A percentile compares a stretch with the other conserved stretches of the same genome.
These are phyloP conservation scores for Termitomyces sp. DNA, from an alignment of 768 basidiomycete genomes.

Conservation along the genomic window DNA sequence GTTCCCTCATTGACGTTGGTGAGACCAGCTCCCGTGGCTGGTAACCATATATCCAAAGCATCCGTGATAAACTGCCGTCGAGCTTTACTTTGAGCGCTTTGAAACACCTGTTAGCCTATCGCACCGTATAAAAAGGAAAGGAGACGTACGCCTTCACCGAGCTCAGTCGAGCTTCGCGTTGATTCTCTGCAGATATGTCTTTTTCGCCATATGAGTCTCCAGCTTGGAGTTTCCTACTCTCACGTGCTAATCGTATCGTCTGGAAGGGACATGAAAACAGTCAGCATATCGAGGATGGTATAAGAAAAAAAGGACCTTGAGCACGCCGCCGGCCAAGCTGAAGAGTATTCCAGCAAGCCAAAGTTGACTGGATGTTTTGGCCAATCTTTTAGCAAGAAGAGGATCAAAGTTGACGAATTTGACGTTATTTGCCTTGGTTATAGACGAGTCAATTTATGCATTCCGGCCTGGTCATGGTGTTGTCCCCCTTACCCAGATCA, in stretches of 20 bases:
- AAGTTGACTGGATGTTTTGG: constrained; percentile 70
- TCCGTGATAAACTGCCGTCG: constrained; percentile 84
- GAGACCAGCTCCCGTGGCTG: constrained; percentile 75
- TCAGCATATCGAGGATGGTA: not conserved
- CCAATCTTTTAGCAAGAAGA: constrained; percentile 53
- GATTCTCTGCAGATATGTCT: constrained; percentile 59
- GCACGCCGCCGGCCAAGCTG: constrained; percentile 62
- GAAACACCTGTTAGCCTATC: not conserved
- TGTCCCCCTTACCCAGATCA: constrained; percentile 69
- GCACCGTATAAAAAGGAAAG: not conserved
- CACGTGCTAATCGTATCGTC: constrained; percentile 58
- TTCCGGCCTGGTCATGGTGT: not conserved
- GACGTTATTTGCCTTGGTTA: constrained; percentile 53
- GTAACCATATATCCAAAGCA: constrained; percentile 83
- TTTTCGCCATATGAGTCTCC: constrained; percentile 54
- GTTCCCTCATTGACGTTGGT: constrained; percentile 79
- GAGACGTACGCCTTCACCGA: constrained; percentile 46
- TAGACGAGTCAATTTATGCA: not conserved
- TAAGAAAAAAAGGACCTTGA: constrained; percentile 49
- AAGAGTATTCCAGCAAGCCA: constrained; percentile 87
- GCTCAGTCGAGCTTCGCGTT: constrained; percentile 60
- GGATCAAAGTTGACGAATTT: constrained; percentile 61
- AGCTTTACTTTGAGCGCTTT: constrained; percentile 58
- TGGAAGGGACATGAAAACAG: constrained; percentile 18
- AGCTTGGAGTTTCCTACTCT: constrained; percentile 47